A percentile compares a stretch with the other conserved stretches of the same genome.
phyloP scores from a whole-genome alignment of 352 stramenopile genomes.

The Hyphochytrium catenoides region DNA sequence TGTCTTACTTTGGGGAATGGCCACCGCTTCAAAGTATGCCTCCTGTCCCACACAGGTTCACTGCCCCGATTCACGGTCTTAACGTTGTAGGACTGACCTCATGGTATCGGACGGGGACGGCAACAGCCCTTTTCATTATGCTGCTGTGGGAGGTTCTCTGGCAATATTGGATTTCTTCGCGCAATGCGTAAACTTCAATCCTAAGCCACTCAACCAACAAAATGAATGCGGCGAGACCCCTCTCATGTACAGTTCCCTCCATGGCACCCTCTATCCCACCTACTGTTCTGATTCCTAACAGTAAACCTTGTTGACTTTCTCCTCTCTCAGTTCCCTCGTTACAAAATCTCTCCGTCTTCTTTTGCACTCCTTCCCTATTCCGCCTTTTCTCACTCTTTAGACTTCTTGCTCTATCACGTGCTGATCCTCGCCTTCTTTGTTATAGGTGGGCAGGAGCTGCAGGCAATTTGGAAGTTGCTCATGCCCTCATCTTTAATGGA shows the following conservation, averaged over 20 bases:
- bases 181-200: conserved; percentile 31
- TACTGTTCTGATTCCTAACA: background rate
- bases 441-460: conserved; percentile 30
- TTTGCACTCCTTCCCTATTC: too few relatives aligned
- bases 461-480: conserved; percentile 29
- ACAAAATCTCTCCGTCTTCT: too few relatives aligned
- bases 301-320: too few relatives aligned
- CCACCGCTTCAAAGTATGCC: too few relatives aligned
- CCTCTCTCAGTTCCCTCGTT: too few relatives aligned
- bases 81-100: too few relatives aligned
- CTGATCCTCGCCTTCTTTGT: conserved; percentile 5
- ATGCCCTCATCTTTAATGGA: conserved; percentile 21
- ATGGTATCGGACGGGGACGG: conserved; percentile 16
- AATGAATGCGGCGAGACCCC: conserved; percentile 37
- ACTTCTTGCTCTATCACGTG: too few relatives aligned
- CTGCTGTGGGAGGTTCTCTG: conserved; percentile 16
- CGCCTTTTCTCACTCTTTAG: too few relatives aligned
- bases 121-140: conserved; percentile 35
- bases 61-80: too few relatives aligned
- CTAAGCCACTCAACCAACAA: conserved; percentile 10
- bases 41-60: too few relatives aligned
- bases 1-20: conserved; percentile 56
- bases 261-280: background rate
- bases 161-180: conserved; percentile 52
- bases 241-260: conserved; percentile 19